Evolutionary conservation across 2,329 filamentous ascomycete species (phyloP).

Genomic region (Xylariales sp.): DNA sequence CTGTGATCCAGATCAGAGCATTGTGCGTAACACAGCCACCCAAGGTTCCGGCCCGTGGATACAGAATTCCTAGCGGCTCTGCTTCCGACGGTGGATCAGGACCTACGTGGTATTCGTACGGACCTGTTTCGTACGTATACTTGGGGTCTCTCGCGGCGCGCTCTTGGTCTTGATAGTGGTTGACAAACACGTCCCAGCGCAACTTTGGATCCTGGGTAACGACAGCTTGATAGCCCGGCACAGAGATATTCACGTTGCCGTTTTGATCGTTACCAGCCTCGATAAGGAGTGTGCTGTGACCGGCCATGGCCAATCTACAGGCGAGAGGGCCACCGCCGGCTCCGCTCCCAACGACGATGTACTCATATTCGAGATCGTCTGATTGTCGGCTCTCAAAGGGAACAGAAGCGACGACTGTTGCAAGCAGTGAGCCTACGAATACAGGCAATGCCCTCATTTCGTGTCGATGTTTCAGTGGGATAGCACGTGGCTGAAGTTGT

Average conservation of each 20-base stretch:
- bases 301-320: constrained; percentile 45
- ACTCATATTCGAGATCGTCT: constrained; percentile 30
- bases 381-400: constrained; percentile 1
- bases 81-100: constrained; percentile 32
- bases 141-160: constrained; percentile 45
- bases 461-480: too few relatives aligned
- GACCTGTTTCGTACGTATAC: constrained; percentile 40
- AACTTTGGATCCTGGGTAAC: constrained; percentile 36
- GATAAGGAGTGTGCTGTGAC: constrained; percentile 44
- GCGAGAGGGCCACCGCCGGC: constrained; percentile 47
- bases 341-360: constrained; percentile 47
- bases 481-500: too few relatives aligned
- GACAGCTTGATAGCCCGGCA: constrained; percentile 39
- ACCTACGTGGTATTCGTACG: constrained; percentile 31
- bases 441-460: too few relatives aligned
- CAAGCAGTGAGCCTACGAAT: too few relatives aligned
- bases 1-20: constrained; percentile 54
- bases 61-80: constrained; percentile 37
- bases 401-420: too few relatives aligned
- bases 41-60: constrained; percentile 40
- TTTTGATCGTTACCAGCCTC: constrained; percentile 51
- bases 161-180: constrained; percentile 46
- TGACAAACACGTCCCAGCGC: constrained; percentile 52
- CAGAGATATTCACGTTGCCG: constrained; percentile 32
- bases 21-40: constrained; percentile 54